These are phyloP conservation scores for Calonectria montana DNA, from an alignment of 2,329 filamentous ascomycete genomes.

Conservation along the genomic window DNA sequence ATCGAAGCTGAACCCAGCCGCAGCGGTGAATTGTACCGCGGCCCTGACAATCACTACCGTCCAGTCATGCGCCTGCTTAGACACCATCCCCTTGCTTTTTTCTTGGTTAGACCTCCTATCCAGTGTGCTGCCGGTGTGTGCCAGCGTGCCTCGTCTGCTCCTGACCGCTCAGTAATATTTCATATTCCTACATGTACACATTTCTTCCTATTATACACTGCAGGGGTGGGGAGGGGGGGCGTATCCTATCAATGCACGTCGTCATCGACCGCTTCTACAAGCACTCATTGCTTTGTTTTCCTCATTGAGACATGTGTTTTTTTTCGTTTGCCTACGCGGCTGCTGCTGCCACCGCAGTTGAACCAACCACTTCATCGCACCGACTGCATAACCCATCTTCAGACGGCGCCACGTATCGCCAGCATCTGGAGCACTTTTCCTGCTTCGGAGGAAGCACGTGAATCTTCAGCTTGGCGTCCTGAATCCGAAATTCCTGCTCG, in stretches of 20 bases:
- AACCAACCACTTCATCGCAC: slow-evolving; percentile 74
- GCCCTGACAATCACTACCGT: neutral
- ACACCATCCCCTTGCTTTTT: neutral
- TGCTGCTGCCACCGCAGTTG: slow-evolving; percentile 24
- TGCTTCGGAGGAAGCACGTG: slow-evolving; percentile 61
- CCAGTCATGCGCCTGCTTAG: neutral
- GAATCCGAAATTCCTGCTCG: slow-evolving; percentile 55
- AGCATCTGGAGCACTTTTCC: slow-evolving; percentile 88
- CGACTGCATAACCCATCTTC: slow-evolving; percentile 76
- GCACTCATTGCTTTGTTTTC: neutral
- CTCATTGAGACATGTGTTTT: neutral
- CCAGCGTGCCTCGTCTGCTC: neutral
- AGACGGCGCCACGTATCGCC: slow-evolving; percentile 81
- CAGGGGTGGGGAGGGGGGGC: slow-evolving; percentile 10
- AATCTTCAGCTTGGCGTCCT: slow-evolving; percentile 51
- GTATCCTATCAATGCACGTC: slow-evolving; percentile 13
- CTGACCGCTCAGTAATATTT: neutral
- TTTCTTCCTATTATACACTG: slow-evolving; percentile 6
- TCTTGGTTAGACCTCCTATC: neutral
- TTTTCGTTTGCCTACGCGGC: slow-evolving; percentile 22
- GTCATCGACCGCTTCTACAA: neutral
- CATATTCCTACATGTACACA: neutral
- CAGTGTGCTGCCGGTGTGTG: neutral
- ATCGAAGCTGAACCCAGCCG: slow-evolving; percentile 6
- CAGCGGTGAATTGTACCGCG: neutral